Conservation (phyloP, 169 alveolate species). For the Plasmodium chabaudi region DNA sequence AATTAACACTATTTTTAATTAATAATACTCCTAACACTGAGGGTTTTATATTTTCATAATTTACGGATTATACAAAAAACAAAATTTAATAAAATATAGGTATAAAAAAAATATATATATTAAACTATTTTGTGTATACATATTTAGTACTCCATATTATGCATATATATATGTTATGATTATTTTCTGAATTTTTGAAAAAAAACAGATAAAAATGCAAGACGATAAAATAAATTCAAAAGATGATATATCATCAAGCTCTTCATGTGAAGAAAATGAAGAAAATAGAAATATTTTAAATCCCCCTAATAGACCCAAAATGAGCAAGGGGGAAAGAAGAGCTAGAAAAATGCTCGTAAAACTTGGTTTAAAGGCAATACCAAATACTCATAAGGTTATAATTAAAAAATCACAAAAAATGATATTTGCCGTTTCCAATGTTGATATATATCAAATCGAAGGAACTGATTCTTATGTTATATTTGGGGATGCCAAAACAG, state of each 20-base stretch:
- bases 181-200: no score
- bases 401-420: slow-evolving; percentile 93
- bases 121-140: no score
- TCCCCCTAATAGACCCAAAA: slow-evolving; percentile 78
- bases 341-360: slow-evolving; percentile 94
- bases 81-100: no score
- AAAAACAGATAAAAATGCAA: slow-evolving; percentile 40
- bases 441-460: slow-evolving; percentile 95
- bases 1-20: no score
- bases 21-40: no score
- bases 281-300: slow-evolving; percentile 69
- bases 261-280: slow-evolving; percentile 74
- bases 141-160: no score
- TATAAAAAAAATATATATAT: no score
- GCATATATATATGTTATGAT: no score
- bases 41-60: no score
- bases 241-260: slow-evolving; percentile 66
- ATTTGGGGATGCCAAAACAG: slow-evolving; percentile 97
- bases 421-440: slow-evolving; percentile 92
- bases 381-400: slow-evolving; percentile 94
- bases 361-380: slow-evolving; percentile 93
- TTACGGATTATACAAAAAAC: no score
- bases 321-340: slow-evolving; percentile 95
- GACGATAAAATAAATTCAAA: slow-evolving; percentile 63
- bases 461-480: slow-evolving; percentile 94